These are phyloP conservation scores for Austroboletus niveus DNA, from an alignment of 1,284 basidiomycete genomes.

Conservation along the genomic window DNA sequence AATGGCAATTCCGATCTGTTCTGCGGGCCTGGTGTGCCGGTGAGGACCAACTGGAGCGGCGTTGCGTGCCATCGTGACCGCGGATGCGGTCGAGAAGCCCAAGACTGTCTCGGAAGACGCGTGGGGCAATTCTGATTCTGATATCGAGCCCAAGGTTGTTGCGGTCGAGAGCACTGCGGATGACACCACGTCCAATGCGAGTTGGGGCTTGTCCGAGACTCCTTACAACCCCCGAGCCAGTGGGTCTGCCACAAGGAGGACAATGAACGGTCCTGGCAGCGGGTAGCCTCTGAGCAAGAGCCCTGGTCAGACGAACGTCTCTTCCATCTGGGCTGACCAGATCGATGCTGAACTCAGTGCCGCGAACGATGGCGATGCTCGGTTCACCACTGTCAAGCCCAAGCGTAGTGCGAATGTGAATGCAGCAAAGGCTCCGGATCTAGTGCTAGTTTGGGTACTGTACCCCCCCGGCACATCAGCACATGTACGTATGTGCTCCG, in stretches of 20 bases:
- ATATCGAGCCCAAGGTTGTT: background rate
- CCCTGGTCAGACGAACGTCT: slow-evolving; percentile 4
- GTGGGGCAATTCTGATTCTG: slow-evolving; percentile 24
- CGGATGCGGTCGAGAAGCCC: background rate
- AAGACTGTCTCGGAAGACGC: slow-evolving; percentile 2
- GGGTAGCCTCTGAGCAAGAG: background rate
- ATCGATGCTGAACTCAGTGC: slow-evolving; percentile 20
- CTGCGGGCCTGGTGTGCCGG: slow-evolving; percentile 32
- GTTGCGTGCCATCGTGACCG: slow-evolving; percentile 27
- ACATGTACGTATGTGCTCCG: too few relatives aligned
- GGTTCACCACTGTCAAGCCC: too few relatives aligned
- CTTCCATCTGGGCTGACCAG: slow-evolving; percentile 29
- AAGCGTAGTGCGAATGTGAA: too few relatives aligned
- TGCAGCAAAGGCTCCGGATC: too few relatives aligned
- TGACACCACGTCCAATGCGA: too few relatives aligned
- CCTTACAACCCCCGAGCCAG: too few relatives aligned
- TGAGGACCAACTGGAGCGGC: slow-evolving; percentile 31
- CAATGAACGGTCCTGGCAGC: too few relatives aligned
- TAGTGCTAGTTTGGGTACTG: too few relatives aligned
- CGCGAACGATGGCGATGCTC: background rate
- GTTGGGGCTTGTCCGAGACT: too few relatives aligned
- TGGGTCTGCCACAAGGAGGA: too few relatives aligned
- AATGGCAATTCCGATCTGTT: slow-evolving; percentile 18
- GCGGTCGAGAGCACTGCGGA: too few relatives aligned
- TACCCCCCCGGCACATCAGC: too few relatives aligned